Evolutionary conservation across 1,284 basidiomycete species (phyloP), one percentile per base, ranked within the genome.

Genomic region (Kalmanozyma brasiliensis): DNA sequence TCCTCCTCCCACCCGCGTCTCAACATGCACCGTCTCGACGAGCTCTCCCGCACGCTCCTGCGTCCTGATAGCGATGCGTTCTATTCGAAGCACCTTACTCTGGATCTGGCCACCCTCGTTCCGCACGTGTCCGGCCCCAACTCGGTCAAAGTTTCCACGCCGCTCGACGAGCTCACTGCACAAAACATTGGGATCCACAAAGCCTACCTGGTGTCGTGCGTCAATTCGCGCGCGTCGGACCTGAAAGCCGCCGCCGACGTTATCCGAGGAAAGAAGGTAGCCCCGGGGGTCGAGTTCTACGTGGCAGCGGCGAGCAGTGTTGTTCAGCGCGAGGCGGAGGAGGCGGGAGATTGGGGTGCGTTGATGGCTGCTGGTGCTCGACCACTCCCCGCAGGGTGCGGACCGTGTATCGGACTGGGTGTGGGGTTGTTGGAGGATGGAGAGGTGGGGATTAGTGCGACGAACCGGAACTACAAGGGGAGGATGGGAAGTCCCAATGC

Each of bases 401-500:
- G 95, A 0, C 95, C 95, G 0, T 99, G 96, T 83, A 99, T 98
- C 67, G 96, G 96, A 20, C 87, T 98, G 6, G 95, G 95, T 4
- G 90, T 89, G 1, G 96, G 96, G 14, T 84, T 98, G 51, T 85
- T 98, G 22, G 89, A 97, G 82, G 94, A 98, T 77, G 95, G 95
- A 4, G 87, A 98, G 84, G 90, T 90, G 2, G 95, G 95, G 1
- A 98, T 99, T 82, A 94, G 92, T 74, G 95, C 96, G 7, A 98
- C 95, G 13, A 99, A 99, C 84, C 87, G 95, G 82, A 99, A 99
- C 82, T 99, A 98, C 85, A 98, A 99, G 85, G 95, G 95, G 6
- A 87, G 95, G 10, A 99, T 99, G 95, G 95, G 95, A 1, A 89
- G 90, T 74, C 95, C 96, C 0, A 92, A 94, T 46, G 95, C 95